Conservation (phyloP, 768 basidiomycete species). For the Lentinula detonsa region DNA sequence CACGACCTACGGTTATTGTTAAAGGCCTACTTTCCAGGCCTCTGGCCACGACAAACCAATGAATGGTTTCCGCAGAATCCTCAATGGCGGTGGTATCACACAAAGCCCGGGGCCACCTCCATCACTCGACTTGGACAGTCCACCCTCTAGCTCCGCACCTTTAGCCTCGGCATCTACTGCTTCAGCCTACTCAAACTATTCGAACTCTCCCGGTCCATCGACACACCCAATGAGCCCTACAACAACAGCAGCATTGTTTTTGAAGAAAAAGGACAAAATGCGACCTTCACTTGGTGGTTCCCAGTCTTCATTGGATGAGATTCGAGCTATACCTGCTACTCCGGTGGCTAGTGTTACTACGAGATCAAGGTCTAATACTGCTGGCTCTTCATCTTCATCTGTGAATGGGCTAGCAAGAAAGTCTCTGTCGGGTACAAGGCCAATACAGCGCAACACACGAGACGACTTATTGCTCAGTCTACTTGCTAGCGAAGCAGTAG, state of each 20-base stretch:
- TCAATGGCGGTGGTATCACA: constrained; percentile 34
- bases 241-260: constrained; percentile 37
- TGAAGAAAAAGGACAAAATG: constrained; percentile 45
- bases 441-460: constrained; percentile 46
- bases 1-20: background rate
- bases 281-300: constrained; percentile 8
- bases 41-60: constrained; percentile 24
- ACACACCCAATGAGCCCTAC: constrained; percentile 22
- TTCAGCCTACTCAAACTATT: constrained; percentile 1
- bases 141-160: constrained; percentile 10
- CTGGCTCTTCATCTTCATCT: background rate
- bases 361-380: background rate
- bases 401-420: constrained; percentile 25
- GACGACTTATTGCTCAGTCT: constrained; percentile 88
- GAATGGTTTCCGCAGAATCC: constrained; percentile 70
- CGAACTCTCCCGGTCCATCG: background rate
- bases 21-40: background rate
- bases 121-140: constrained; percentile 21
- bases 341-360: background rate
- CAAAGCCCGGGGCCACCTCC: constrained; percentile 30
- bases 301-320: background rate
- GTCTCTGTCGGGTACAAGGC: constrained; percentile 29
- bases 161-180: constrained; percentile 15
- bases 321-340: background rate
- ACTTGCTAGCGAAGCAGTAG: constrained; percentile 87